A percentile compares a stretch with the other conserved stretches of the same genome.
phyloP scores from a whole-genome alignment of 164 flowering plant genomes.

The Vitis rupestris region DNA sequence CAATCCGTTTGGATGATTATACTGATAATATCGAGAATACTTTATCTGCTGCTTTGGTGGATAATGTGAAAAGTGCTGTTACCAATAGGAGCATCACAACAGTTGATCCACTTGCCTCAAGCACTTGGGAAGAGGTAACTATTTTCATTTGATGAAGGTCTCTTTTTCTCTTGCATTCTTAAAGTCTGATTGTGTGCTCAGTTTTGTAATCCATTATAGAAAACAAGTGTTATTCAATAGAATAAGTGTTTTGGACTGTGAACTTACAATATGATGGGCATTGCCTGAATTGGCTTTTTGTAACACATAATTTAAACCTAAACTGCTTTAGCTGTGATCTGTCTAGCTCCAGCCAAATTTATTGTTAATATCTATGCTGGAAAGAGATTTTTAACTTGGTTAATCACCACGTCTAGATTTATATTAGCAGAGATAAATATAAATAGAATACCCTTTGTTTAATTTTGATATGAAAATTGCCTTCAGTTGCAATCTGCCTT shows the following conservation, averaged over 20 bases:
- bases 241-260: background rate
- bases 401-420: too few species aligned
- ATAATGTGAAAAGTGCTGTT: slow-evolving; percentile 31
- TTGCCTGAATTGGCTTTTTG: background rate
- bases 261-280: background rate
- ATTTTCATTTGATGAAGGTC: slow-evolving; percentile 3
- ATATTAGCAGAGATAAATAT: too few species aligned
- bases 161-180: background rate
- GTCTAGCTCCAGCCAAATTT: too few species aligned
- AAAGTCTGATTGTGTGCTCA: background rate
- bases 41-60: slow-evolving; percentile 64
- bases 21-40: slow-evolving; percentile 68
- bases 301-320: background rate
- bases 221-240: background rate
- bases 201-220: background rate
- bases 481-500: too few species aligned
- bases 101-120: slow-evolving; percentile 89
- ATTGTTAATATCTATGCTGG: too few species aligned
- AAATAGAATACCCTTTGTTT: too few species aligned
- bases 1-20: slow-evolving; percentile 73
- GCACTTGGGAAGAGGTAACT: slow-evolving; percentile 92
- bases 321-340: background rate
- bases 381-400: too few species aligned
- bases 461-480: too few species aligned
- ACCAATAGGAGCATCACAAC: slow-evolving; percentile 49